Percentiles rank a stretch among this genome's conserved stretches.
Evolutionary conservation across 108 stramenopile species (phyloP).

Genomic region (Fragilaria radians): DNA sequence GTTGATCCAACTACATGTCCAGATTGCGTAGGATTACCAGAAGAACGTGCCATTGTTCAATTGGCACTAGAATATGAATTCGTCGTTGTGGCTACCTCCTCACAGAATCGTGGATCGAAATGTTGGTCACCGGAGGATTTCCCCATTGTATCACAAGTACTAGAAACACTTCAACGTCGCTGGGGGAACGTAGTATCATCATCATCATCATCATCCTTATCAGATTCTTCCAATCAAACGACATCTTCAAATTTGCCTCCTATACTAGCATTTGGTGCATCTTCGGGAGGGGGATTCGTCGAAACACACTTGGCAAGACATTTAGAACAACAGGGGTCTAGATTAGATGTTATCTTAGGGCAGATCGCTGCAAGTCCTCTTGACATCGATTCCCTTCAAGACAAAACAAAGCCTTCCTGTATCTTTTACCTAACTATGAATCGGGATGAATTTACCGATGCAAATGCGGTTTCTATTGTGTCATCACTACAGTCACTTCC

Average conservation of each 20-base stretch:
- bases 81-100: slow-evolving; percentile 14
- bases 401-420: too few relatives aligned
- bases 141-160: slow-evolving; percentile 12
- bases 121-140: slow-evolving; percentile 19
- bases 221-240: too few relatives aligned
- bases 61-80: slow-evolving; percentile 20
- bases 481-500: not conserved
- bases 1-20: slow-evolving; percentile 7
- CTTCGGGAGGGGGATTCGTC: slow-evolving; percentile 30
- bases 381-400: too few relatives aligned
- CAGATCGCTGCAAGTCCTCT: slow-evolving; percentile 15
- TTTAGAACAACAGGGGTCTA: not conserved
- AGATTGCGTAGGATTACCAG: slow-evolving; percentile 27
- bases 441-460: slow-evolving; percentile 5
- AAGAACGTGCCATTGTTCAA: slow-evolving; percentile 28
- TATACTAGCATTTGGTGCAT: slow-evolving; percentile 28
- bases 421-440: slow-evolving; percentile 28
- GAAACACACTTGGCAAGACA: slow-evolving; percentile 2
- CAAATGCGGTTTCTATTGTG: slow-evolving; percentile 6
- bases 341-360: slow-evolving; percentile 13
- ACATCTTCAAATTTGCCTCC: too few relatives aligned
- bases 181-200: not conserved
- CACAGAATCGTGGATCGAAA: slow-evolving; percentile 11
- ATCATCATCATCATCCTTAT: too few relatives aligned
- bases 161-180: slow-evolving; percentile 11